Evolutionary conservation across 1,284 basidiomycete genomes (phyloP), one percentile per base, ranked within the genome.

Genomic region (Moniliophthora roreri): DNA sequence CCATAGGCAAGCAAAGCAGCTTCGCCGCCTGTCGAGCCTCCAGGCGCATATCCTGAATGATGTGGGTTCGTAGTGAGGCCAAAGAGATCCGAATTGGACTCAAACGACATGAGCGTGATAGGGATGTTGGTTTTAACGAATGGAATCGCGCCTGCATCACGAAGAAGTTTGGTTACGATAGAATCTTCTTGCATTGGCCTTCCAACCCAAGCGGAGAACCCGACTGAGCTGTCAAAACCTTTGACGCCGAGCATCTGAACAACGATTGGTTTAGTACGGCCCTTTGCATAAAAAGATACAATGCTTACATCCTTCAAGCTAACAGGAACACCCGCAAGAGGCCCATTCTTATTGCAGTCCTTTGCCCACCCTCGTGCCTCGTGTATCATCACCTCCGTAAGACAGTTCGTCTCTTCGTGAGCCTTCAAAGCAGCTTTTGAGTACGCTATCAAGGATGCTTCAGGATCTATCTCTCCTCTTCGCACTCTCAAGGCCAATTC

Each of bases 101-200:
- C 90, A 64, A 87, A 88, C 4, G 85, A 82, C 37, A 93, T 76
- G 40, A 93, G 78, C 0, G 88, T 90, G 62, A 87, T 82, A 0
- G 81, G 80, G 26, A 84, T 73, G 60, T 87, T 89, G 36, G 90
- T 93, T 71, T 93, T 93, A 65, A 85, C 86, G 66, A 87, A 89
- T 2, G 83, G 81, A 18, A 92, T 77, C 0, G 86, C 91, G 18
- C 91, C 90, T 1, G 84, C 86, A 50, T 83, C 77, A 28, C 77
- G 79, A 6, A 87, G 74, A 23, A 89, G 77, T 18, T 76, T 70
- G 37, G 87, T 81, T 18, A 91, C 71, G 10, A 74, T 72, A 4
- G 77, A 75, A 51, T 81, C 74, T 18, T 70, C 60, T 37, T 61
- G 51, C 2, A 72, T 67, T 3, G 81, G 81, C 36, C 74, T 68